Percentiles rank a stretch among this genome's conserved stretches.
Conservation (phyloP, 2,329 filamentous ascomycete species). For the Diaporthe humulicola region DNA sequence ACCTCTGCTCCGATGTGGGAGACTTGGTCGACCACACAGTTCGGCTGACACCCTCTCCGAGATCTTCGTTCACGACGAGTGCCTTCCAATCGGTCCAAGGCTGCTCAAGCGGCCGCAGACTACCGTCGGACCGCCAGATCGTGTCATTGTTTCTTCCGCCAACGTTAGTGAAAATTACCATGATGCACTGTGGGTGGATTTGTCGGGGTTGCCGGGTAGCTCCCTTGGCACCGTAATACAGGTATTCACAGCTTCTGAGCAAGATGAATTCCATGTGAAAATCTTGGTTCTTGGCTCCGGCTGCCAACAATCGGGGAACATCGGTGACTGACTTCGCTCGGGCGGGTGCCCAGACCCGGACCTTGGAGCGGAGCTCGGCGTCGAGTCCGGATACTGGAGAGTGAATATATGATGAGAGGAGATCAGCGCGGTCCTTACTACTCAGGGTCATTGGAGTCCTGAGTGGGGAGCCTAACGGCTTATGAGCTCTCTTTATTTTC, state of each 20-base stretch:
- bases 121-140: neutral
- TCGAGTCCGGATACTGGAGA: neutral
- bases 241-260: neutral
- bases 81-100: neutral
- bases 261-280: neutral
- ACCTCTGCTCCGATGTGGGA: neutral
- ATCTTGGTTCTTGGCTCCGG: neutral
- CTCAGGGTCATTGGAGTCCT: neutral
- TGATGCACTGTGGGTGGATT: constrained; percentile 6
- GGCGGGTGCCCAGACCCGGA: neutral
- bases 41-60: neutral
- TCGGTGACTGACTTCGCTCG: neutral
- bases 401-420: constrained; percentile 6
- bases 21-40: constrained; percentile 6
- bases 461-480: neutral
- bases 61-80: neutral
- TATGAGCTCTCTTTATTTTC: neutral
- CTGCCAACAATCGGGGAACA: neutral
- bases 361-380: constrained; percentile 1
- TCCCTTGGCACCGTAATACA: neutral
- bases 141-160: neutral
- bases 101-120: neutral
- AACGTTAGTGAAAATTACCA: neutral
- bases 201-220: neutral
- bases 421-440: neutral